Evolutionary conservation across 2,329 filamentous ascomycete genomes (phyloP).

Genomic region (Helminthosporium solani): DNA sequence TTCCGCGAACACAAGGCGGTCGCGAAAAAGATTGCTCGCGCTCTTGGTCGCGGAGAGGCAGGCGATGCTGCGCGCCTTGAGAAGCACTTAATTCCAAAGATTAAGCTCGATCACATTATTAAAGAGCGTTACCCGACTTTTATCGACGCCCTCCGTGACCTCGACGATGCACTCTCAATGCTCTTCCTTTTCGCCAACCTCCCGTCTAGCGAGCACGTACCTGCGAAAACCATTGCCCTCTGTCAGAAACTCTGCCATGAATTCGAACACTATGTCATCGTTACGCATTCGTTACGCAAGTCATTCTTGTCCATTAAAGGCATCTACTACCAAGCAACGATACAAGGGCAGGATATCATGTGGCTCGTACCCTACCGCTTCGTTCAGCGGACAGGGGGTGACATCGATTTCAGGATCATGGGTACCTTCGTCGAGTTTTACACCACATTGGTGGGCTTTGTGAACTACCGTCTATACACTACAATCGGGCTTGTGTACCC

Average conservation of each 20-base stretch:
- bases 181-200: conserved; percentile 97
- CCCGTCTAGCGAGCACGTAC: conserved; percentile 83
- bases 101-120: conserved; percentile 94
- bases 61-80: conserved; percentile 85
- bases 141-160: conserved; percentile 85
- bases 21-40: conserved; percentile 95
- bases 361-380: conserved; percentile 99
- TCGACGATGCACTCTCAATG: conserved; percentile 96
- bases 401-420: conserved; percentile 99
- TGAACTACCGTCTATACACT: conserved; percentile 95
- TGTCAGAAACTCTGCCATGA: conserved; percentile 92
- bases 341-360: conserved; percentile 93
- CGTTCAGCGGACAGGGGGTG: conserved; percentile 88
- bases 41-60: conserved; percentile 87
- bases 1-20: conserved; percentile 97
- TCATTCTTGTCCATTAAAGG: conserved; percentile 98
- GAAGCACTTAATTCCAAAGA: conserved; percentile 83
- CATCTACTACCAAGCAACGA: conserved; percentile 98
- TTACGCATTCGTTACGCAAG: conserved; percentile 86
- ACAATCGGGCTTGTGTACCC: conserved; percentile 90
- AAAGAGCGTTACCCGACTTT: conserved; percentile 98
- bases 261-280: conserved; percentile 97
- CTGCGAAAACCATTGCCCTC: conserved; percentile 90
- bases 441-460: conserved; percentile 90
- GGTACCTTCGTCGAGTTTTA: conserved; percentile 99